phyloP scores from a whole-genome alignment of 768 basidiomycete species.

The Podaxis rugospora region DNA sequence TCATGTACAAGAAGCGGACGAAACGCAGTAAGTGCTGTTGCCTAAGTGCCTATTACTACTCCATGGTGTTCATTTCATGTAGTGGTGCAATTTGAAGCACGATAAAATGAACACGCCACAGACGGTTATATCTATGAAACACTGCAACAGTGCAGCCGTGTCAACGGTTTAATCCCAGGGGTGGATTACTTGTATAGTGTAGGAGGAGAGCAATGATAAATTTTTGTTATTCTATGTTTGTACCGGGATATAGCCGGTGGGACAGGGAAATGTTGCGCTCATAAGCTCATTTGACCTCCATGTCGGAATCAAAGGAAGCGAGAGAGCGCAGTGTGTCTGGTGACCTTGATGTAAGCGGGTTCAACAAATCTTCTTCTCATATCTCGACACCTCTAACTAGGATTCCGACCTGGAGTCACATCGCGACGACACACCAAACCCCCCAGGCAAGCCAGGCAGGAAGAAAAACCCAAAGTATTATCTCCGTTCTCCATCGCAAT shows the following conservation, averaged over 20 bases:
- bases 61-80: slow-evolving; percentile 15
- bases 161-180: no score
- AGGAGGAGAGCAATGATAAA: not conserved
- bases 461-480: slow-evolving; percentile 88
- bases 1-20: slow-evolving; percentile 98
- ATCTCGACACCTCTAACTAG: slow-evolving; percentile 23
- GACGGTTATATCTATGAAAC: slow-evolving; percentile 12
- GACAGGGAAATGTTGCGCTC: slow-evolving; percentile 20
- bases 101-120: slow-evolving; percentile 32
- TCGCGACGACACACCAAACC: slow-evolving; percentile 30
- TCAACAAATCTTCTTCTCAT: not conserved
- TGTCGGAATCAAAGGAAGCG: slow-evolving; percentile 44
- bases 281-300: slow-evolving; percentile 45
- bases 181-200: no score
- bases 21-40: slow-evolving; percentile 68
- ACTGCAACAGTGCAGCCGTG: not conserved
- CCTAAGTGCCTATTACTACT: not conserved
- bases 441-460: slow-evolving; percentile 64
- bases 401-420: slow-evolving; percentile 70
- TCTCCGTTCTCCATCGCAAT: slow-evolving; percentile 5
- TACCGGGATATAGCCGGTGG: not conserved
- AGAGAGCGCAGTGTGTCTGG: slow-evolving; percentile 65
- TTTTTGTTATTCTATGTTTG: slow-evolving; percentile 18
- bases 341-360: slow-evolving; percentile 46
- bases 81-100: slow-evolving; percentile 87